Evolutionary conservation across 2,329 filamentous ascomycete species (phyloP), one percentile per base, ranked within the genome.

Genomic region (Aspergillus aculeatinus): DNA sequence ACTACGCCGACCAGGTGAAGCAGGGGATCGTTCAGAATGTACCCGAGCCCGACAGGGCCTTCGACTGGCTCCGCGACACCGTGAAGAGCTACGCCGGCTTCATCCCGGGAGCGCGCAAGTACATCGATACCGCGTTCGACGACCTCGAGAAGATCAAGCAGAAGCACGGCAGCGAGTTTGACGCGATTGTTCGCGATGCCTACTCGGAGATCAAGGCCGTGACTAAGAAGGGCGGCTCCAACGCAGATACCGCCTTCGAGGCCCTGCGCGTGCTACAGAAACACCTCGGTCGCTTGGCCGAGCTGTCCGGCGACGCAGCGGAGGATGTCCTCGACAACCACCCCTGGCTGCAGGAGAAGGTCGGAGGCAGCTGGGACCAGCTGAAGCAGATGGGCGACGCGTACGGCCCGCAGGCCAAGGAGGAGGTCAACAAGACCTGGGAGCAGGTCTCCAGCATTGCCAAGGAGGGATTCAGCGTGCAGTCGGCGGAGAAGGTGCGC

Each of bases 391-490:
- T 91, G 74, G 86, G 86, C 27, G 84, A 91, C 14, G 80, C 86
- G 60, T 89, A 89, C 68, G 90, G 90, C 0, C 89, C 89, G 0
- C 87, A 92, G 70, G 89, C 88, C 0, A 90, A 91, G 83, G 87
- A 91, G 81, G 83, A 90, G 73, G 83, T 89, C 5, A 87, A 92
- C 58, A 81, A 88, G 74, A 90, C 89, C 1, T 91, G 88, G 84
- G 72, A 82, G 29, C 83, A 92, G 72, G 78, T 90, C 65, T 82
- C 81, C 65, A 85, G 89, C 44, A 82, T 91, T 51, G 71, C 89
- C 58, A 83, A 85, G 50, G 81, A 81, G 14, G 89, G 89, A 2
- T 70, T 90, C 55, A 85, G 80, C 52, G 78, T 80, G 0, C 72
- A 75, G 16, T 84, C 79, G 49, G 65, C 83, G 0, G 79, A 84